Base-by-base conservation (phyloP, 805 yeast genomes). In the Monosporozyma aerobia region DNA sequence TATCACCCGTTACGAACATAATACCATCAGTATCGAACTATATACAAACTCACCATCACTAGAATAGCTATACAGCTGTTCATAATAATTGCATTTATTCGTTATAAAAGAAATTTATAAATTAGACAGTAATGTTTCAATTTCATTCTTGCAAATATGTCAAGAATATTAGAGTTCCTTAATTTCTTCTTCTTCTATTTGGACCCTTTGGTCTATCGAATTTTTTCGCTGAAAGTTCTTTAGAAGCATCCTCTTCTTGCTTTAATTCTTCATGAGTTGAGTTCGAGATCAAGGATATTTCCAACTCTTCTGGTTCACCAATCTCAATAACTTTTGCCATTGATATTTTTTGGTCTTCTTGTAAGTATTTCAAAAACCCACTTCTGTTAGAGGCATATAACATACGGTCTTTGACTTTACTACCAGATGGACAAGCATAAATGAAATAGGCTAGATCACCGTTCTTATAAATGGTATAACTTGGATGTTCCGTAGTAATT, bases 381-480 rank as follows among this genome's bases (percentile, higher is more conserved):
- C 74, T 76, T 63, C 82, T 85, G 56, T 84, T 85, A 2, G 96
- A 79, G 1, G 99, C 98, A 63, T 90, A 89, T 49, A 90, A 67
- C 97, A 92, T 92, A 61, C 98, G 78, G 50, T 90, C 94, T 67
- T 84, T 86, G 43, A 94, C 94, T 69, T 82, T 83, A 44, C 96
- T 84, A 1, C 90, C 90, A 0, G 95, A 81, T 3, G 99, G 98
- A 68, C 97, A 90, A 7, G 92, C 77, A 65, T 88, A 88, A 33
- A 90, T 79, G 66, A 92, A 90, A 35, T 79, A 79, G 40, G 62
- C 59, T 46, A 73, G 67, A 1, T 64, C 69, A 1, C 70, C 69
- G 55, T 72, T 72, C 48, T 72, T 76, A 63, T 77, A 77, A 27
- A 87, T 57, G 32, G 80, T 79, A 65, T 81, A 90, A 62, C 70